Evolutionary conservation across 2,329 filamentous ascomycete species (phyloP), one percentile per base, ranked within the genome.

Genomic region (Sporothrix dimorphospora): DNA sequence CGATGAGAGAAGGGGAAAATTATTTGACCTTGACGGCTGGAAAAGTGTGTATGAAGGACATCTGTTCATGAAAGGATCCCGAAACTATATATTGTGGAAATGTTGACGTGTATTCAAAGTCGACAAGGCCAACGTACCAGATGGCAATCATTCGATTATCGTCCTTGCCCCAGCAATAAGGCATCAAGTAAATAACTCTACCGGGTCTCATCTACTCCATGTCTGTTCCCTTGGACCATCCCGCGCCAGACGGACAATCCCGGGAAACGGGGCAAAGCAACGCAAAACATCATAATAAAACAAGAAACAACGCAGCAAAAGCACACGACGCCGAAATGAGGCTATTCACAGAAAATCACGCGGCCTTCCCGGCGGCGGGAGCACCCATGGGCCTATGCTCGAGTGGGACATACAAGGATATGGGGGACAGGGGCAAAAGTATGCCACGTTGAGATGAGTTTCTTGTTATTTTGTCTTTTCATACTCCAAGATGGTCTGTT

Each of bases 301-400:
- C 30, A 34, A 3, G n/a, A 30, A 30, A 61, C 34, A 40, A 40
- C 21, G 53, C 12, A 19, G 16, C 16, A n/a, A 66, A 27, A 21
- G 40, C 21, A 47, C 11, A 8, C 49, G 8, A 7, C 19, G 6
- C 7, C 2, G 40, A 49, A 66, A 66, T 66, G 61, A 66, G 61
- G 21, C 61, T 66, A 49, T 66, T 66, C 61, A 47, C 38, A 49
- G 7, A 66, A 66, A 66, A 66, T 66, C 40, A 49, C 42, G 61
- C 61, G 61, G 40, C 61, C 40, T 8, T 47, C 61, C 40, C 61
- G 30, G 61, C 40, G 40, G 61, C 59, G 59, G 59, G 59, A 45
- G 59, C 61, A 66, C 61, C 61, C 61, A 49, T 47, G 61, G 61
- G 61, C 4, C 45, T 51, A 8, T 38, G 49, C 12, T 66, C 34